Evolutionary conservation across 208 protist species (phyloP), one percentile per base, ranked within the genome.

Genomic region (Crithidia bombi): DNA sequence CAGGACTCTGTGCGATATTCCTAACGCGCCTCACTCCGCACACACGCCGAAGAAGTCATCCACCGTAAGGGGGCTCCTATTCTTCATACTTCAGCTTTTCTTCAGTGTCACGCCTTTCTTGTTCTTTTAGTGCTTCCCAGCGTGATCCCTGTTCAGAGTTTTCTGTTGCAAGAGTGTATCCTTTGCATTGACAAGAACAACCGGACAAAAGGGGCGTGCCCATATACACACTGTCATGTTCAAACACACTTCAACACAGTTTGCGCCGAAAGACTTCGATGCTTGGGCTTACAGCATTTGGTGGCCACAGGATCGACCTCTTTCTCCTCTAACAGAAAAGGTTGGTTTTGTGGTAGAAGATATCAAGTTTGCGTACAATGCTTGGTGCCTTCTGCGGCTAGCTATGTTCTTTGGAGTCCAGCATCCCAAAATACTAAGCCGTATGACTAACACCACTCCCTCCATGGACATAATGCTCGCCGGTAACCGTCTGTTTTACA

Each of bases 361-460:
- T 50, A 85, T 93, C 47, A 96, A 96, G 56, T 96, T 96, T 47
- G 90, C 90, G 2, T 92, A 90, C 63, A 96, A 96, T 61, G 90
- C 90, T 9, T 96, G 90, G 88, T 82, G 79, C 26, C 66, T 96
- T 0, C 63, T 96, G 19, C 61, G 90, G 9, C 81, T 96, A 14
- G 69, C 77, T 10, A 82, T 92, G 75, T 96, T 96, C 61, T 96
- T 87, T 52, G 84, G 84, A 30, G 57, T 79, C 15, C 56, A 23
- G 15, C 81, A 93, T 28, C 90, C 90, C 23, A 89, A 83, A 49
- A 69, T 96, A 5, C 59, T 96, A 3, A 91, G 86, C 32, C 30
- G 46, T 35, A 56, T 96, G 43, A 57, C 52, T 15, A 75, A 69
- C 32, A 86, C 79, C 21, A 84, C 75, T 4, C 90, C 90, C 15